Evolutionary conservation across 2,329 filamentous ascomycete genomes (phyloP).

Genomic region (Colletotrichum kahawae): DNA sequence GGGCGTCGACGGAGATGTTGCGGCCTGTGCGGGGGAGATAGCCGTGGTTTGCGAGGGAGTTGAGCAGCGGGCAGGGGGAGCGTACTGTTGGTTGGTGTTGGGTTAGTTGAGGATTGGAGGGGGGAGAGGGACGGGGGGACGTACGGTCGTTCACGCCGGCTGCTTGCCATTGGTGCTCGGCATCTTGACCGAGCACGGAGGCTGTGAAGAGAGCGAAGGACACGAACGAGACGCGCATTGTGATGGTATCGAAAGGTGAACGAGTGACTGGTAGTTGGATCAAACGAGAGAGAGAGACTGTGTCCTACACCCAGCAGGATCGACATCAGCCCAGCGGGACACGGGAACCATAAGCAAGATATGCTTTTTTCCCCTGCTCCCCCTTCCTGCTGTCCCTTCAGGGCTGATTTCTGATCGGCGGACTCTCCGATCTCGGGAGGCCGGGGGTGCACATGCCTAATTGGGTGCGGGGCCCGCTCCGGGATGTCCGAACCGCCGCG

Average conservation of each 20-base stretch:
- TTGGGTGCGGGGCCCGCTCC: neutral
- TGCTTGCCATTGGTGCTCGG: neutral
- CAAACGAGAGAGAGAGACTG: neutral
- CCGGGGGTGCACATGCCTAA: neutral
- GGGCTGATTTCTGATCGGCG: neutral
- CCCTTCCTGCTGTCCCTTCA: fast-evolving
- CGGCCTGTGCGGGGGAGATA: constrained; percentile 28
- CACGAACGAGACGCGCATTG: neutral
- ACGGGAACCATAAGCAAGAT: neutral
- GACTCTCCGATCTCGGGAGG: neutral
- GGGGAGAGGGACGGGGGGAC: neutral
- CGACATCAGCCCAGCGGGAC: neutral
- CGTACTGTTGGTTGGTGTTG: neutral
- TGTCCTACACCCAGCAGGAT: neutral
- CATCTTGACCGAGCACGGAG: neutral
- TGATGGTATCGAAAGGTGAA: neutral
- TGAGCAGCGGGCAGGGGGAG: constrained; percentile 26
- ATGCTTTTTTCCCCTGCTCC: neutral
- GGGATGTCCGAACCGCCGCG: neutral
- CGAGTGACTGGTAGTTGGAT: neutral
- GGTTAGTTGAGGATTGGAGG: fast-evolving
- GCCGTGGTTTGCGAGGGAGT: constrained; percentile 31
- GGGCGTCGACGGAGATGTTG: constrained; percentile 24
- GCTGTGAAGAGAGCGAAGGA: neutral
- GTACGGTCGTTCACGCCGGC: neutral